phyloP scores from a whole-genome alignment of 2,329 filamentous ascomycete species.

The Diplodia corticola region DNA sequence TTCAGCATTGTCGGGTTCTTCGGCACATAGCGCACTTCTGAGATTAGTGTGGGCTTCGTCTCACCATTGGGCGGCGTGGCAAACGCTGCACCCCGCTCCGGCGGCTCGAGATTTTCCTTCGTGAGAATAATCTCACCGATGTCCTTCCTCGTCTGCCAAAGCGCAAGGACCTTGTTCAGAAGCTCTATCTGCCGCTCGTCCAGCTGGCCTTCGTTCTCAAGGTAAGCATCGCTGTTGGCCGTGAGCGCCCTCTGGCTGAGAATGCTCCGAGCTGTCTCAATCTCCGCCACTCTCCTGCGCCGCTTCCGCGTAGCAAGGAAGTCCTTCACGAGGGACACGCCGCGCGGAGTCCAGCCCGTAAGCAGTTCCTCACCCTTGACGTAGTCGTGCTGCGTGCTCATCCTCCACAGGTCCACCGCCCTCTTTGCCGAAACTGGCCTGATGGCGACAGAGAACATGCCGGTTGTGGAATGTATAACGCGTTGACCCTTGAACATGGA shows the following conservation, averaged over 20 bases:
- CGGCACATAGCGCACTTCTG: conserved; percentile 72
- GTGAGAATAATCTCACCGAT: conserved; percentile 50
- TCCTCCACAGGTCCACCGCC: conserved; percentile 90
- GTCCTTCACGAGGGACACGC: conserved; percentile 87
- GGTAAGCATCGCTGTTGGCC: conserved; percentile 23
- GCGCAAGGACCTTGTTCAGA: conserved; percentile 57
- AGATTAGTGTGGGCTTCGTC: conserved; percentile 65
- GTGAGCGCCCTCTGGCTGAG: conserved; percentile 55
- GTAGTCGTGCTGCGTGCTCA: conserved; percentile 93
- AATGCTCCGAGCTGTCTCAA: conserved; percentile 71
- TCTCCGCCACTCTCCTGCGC: conserved; percentile 71
- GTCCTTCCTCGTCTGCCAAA: conserved; percentile 59
- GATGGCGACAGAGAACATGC: conserved; percentile 83
- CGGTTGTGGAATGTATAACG: conserved; percentile 82
- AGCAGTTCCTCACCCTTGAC: conserved; percentile 93
- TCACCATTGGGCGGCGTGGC: conserved; percentile 43
- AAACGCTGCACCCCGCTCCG: conserved; percentile 59
- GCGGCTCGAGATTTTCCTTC: conserved; percentile 63
- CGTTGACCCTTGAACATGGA: conserved; percentile 82
- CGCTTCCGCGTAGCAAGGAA: conserved; percentile 75
- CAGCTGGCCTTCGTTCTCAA: conserved; percentile 28
- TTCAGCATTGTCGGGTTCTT: conserved; percentile 76
- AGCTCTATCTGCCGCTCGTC: conserved; percentile 43
- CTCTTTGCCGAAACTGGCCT: conserved; percentile 87
- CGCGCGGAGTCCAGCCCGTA: conserved; percentile 80